Evolutionary conservation across 352 stramenopile genomes (phyloP).

Genomic region (Ophiocytium majus): DNA sequence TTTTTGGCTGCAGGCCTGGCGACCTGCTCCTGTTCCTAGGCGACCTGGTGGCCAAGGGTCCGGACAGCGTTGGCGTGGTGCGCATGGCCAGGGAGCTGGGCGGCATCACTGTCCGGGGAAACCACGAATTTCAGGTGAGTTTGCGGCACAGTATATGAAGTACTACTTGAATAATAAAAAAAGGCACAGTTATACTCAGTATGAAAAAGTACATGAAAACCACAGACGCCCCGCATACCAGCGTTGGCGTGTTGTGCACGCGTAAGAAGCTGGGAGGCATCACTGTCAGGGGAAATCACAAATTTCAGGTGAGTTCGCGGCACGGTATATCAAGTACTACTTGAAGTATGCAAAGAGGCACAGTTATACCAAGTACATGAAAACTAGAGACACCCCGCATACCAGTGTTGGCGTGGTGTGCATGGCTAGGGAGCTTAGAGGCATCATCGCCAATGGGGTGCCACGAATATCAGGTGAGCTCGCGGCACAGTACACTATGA

Average conservation of each 20-base stretch:
- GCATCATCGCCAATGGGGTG: slow-evolving; percentile 60
- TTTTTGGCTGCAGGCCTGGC: slow-evolving; percentile 40
- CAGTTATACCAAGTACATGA: too few species aligned
- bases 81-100: slow-evolving; percentile 56
- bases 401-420: slow-evolving; percentile 54
- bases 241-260: slow-evolving; percentile 52
- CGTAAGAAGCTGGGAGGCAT: slow-evolving; percentile 56
- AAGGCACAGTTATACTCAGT: too few species aligned
- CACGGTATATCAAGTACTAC: too few species aligned
- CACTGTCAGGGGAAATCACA: slow-evolving; percentile 61
- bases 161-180: too few species aligned
- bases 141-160: too few species aligned
- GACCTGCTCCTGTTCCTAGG: slow-evolving; percentile 61
- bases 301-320: slow-evolving; percentile 61
- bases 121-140: slow-evolving; percentile 62
- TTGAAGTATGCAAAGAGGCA: too few species aligned
- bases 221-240: too few species aligned
- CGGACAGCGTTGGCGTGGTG: slow-evolving; percentile 56
- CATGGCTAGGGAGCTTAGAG: slow-evolving; percentile 56
- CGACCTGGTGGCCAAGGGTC: slow-evolving; percentile 61
- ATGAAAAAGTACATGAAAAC: too few species aligned
- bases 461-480: slow-evolving; percentile 61
- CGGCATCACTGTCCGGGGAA: slow-evolving; percentile 59
- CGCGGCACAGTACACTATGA: too few species aligned
- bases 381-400: too few species aligned